Base-by-base conservation (phyloP, 2,329 filamentous ascomycete genomes). In the Xylogone sp. region DNA sequence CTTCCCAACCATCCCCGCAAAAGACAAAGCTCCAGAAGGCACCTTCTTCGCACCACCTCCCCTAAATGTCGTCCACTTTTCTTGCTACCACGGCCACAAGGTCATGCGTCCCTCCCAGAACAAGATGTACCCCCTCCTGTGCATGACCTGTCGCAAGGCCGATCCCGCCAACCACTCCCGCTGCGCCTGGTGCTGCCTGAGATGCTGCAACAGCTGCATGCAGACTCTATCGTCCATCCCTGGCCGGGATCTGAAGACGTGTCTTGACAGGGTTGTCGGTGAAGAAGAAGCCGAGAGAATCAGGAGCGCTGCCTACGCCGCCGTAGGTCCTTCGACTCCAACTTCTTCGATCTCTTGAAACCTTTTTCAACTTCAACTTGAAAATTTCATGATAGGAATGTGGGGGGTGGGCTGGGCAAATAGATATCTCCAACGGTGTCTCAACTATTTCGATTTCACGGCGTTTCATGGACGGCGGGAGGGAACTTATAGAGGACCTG, bases 151-250 rank as follows among this genome's bases (percentile, higher is more conserved):
- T 53, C 49, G 56, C 22, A 61, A 54, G 43, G 56, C 54, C 24
- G 65, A 68, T 43, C 54, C 50, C 2, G 60, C 65, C 24, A 56
- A 45, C 18, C 50, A 62, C 19, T 67, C 60, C 60, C 57, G 56
- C 42, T 68, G 65, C 45, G 58, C 57, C 20, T 68, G 65, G 65
- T 68, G 65, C 44, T 66, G 61, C 49, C 45, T 68, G 27, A 60
- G 64, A 43, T 57, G 60, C 19, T 68, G 65, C 51, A 57, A 52
- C n/a, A 51, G 43, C 24, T 68, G 65, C 52, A 63, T 65, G 59
- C 50, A 62, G 44, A 49, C 57, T 12, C 50, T 67, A 31, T 45
- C 51, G 21, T 56, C 51, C 2, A 56, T 58, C 24, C 56, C 61
- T 2, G 59, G 56, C 43, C 63, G 58, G 43, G 62, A 66, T 53